These are phyloP conservation scores for Pharus latifolius DNA, from an alignment of 176 grass and related monocot species.

Conservation along the genomic window DNA sequence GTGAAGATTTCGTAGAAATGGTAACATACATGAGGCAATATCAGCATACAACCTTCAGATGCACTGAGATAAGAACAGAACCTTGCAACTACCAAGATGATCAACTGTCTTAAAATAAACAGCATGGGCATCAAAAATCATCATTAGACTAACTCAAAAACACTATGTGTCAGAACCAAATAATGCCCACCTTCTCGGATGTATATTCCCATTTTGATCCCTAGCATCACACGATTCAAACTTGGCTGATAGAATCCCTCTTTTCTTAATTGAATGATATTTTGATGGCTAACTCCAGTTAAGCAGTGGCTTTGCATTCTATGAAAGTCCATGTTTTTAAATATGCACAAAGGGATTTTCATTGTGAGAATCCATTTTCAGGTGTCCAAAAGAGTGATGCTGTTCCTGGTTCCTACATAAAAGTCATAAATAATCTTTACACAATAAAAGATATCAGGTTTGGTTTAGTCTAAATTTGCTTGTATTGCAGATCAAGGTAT, in stretches of 20 bases:
- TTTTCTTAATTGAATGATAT: not conserved
- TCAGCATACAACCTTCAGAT: not conserved
- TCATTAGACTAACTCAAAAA: not conserved
- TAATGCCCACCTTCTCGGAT: not conserved
- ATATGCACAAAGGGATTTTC: not conserved
- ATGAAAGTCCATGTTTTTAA: not conserved
- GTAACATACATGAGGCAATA: not conserved
- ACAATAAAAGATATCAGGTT: no score
- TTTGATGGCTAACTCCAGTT: not conserved
- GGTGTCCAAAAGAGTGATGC: not conserved
- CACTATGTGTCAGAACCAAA: not conserved
- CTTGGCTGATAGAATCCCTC: not conserved
- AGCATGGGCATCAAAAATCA: not conserved
- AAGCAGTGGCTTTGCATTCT: not conserved
- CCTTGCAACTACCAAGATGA: not conserved
- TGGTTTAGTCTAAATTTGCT: no score
- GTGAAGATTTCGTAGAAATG: not conserved
- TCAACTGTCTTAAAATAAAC: not conserved
- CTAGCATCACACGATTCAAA: not conserved
- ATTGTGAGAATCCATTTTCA: not conserved
- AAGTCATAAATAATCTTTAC: no score
- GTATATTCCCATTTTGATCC: not conserved
- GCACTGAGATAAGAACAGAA: not conserved
- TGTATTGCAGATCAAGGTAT: no score
- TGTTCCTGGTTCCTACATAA: no score